Evolutionary conservation across 2,329 filamentous ascomycete species (phyloP), one percentile per base, ranked within the genome.

Genomic region (Penicillium sp.): DNA sequence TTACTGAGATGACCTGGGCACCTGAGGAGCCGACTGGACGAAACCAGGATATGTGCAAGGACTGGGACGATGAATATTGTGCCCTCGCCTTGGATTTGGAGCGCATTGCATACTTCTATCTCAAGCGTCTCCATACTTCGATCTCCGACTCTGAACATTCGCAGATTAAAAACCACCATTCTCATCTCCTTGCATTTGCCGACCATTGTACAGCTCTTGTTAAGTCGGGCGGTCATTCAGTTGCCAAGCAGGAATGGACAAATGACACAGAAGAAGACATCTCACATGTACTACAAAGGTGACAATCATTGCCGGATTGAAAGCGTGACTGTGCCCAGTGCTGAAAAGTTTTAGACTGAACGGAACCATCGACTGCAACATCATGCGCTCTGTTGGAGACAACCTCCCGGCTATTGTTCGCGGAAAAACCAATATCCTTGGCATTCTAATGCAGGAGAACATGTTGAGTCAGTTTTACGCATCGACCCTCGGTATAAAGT

Each of bases 391-490:
- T 45, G 65, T 70, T n/a, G 72, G 78, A 1, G 71, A 77, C 41
- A 67, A 72, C 28, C 62, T 81, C 15, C 63, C 73, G 2, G 60
- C 68, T 14, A 69, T 75, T 1, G 65, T 82, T 11, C 66, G 69
- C 0, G 75, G 72, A 3, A 66, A 74, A 39, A 70, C 59, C 5
- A 75, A 66, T 3, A 73, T 78, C 55, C 68, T 80, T 7, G 78
- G 80, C 55, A 68, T 74, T 48, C 61, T 81, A 53, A 69, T 65
- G 35, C 63, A 72, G 34, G 68, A 79, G 15, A 67, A 72, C 4
- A 62, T 78, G 42, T 63, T 81, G 4, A 65, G 73, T 10, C 51
- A 67, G 3, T 73, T 76, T 50, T 80, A 81, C 57, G 59, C 57
- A 25, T 49, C 61, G 5, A 67, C 63, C 7, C 52, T 69, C 20